Percentiles rank a stretch among this genome's conserved stretches.
phyloP scores from a whole-genome alignment of 352 stramenopile species.

The Phytopythium kandeliae region DNA sequence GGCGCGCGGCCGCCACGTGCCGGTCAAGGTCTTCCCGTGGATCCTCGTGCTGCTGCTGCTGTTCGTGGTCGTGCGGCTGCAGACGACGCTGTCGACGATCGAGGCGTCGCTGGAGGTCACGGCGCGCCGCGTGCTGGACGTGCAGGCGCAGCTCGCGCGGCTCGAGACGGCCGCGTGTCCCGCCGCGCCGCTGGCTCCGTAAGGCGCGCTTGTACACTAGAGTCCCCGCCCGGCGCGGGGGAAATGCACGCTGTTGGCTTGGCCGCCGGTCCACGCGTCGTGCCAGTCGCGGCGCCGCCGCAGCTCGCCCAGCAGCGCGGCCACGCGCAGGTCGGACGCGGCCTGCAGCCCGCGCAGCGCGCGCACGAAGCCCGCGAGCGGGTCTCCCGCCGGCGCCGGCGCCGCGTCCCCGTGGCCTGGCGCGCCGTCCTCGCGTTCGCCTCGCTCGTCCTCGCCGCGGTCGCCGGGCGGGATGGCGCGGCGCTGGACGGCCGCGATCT shows the following conservation, averaged over 20 bases:
- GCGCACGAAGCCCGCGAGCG: not conserved
- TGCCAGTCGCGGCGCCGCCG: conserved; percentile 44
- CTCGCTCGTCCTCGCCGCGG: no score
- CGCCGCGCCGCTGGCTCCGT: conserved; percentile 11
- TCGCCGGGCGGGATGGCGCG: not conserved
- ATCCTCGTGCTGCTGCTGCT: conserved; percentile 56
- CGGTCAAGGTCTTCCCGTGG: conserved; percentile 60
- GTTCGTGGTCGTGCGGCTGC: conserved; percentile 51
- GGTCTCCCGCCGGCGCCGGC: conserved; percentile 3
- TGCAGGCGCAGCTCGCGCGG: conserved; percentile 22
- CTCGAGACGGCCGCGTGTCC: conserved; percentile 16
- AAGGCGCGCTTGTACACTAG: conserved; percentile 7
- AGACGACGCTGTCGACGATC: conserved; percentile 54
- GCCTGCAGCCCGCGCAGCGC: conserved; percentile 14
- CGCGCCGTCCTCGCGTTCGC: not conserved
- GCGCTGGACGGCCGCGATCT: conserved; percentile 21
- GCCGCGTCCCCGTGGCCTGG: not conserved
- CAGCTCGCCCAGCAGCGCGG: conserved; percentile 20
- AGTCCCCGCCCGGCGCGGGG: not conserved
- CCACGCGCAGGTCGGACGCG: conserved; percentile 22
- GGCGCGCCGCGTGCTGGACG: conserved; percentile 24
- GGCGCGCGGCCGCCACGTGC: conserved; percentile 9
- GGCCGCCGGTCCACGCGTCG: conserved; percentile 25
- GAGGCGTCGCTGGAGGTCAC: conserved; percentile 42
- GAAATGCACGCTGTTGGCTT: not conserved